Evolutionary conservation across 2,329 filamentous ascomycete species (phyloP).

Genomic region (Xylariaceae sp.): DNA sequence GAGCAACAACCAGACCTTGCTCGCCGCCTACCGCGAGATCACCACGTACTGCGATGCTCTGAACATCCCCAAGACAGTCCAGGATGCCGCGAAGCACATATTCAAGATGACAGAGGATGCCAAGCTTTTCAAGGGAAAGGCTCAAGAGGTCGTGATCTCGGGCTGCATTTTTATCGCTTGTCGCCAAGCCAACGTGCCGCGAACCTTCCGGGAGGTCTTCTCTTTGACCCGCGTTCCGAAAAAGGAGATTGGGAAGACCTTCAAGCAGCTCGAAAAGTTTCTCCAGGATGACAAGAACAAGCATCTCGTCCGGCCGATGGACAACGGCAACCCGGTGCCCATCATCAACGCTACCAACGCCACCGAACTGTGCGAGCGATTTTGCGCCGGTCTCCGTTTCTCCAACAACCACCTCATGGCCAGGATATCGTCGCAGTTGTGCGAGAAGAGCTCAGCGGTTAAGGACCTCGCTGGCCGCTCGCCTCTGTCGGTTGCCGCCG

Average conservation of each 20-base stretch:
- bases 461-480: slow-evolving; percentile 86
- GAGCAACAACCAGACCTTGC: slow-evolving; percentile 54
- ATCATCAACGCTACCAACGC: slow-evolving; percentile 73
- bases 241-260: slow-evolving; percentile 94
- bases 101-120: slow-evolving; percentile 93
- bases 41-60: slow-evolving; percentile 80
- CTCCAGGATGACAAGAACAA: slow-evolving; percentile 57
- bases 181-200: slow-evolving; percentile 77
- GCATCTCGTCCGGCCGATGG: slow-evolving; percentile 65
- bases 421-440: slow-evolving; percentile 73
- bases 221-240: slow-evolving; percentile 89
- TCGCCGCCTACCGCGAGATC: slow-evolving; percentile 86
- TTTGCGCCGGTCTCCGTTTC: slow-evolving; percentile 75
- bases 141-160: slow-evolving; percentile 87
- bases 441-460: slow-evolving; percentile 68
- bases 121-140: slow-evolving; percentile 92
- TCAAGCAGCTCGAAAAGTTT: slow-evolving; percentile 88
- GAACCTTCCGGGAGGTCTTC: slow-evolving; percentile 93
- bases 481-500: slow-evolving; percentile 86
- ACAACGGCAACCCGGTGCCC: slow-evolving; percentile 7
- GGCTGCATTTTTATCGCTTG: slow-evolving; percentile 98
- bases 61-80: slow-evolving; percentile 72
- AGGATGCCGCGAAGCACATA: slow-evolving; percentile 87
- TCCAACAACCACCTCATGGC: slow-evolving; percentile 68
- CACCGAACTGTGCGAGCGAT: slow-evolving; percentile 80